phyloP scores from a whole-genome alignment of 495 filamentous ascomycete species.

The Coniosporium apollinis region DNA sequence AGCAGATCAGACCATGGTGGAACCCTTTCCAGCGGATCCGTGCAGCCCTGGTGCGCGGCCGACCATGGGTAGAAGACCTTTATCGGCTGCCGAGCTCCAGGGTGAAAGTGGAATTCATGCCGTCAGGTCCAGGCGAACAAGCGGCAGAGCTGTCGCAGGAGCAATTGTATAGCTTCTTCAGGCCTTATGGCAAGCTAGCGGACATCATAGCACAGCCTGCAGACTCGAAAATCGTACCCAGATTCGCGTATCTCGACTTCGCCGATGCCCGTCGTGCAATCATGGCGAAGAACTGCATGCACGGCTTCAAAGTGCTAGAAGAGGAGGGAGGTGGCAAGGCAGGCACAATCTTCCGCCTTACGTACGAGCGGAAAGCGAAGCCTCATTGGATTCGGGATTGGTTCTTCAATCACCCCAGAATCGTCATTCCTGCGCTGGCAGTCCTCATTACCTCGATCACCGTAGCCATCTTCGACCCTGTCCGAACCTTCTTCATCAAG shows the following conservation, averaged over 20 bases:
- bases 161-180: conserved; percentile 69
- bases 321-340: conserved; percentile 48
- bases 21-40: conserved; percentile 61
- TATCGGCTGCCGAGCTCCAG: conserved; percentile 60
- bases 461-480: conserved; percentile 79
- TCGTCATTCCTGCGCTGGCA: conserved; percentile 68
- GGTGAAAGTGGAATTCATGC: conserved; percentile 70
- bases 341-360: conserved; percentile 60
- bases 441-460: conserved; percentile 70
- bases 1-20: conserved; percentile 76
- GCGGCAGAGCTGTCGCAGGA: conserved; percentile 73
- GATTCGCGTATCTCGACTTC: conserved; percentile 67
- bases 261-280: conserved; percentile 50
- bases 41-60: conserved; percentile 53
- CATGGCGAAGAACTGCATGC: conserved; percentile 84
- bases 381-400: conserved; percentile 69
- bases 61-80: conserved; percentile 92
- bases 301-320: conserved; percentile 53
- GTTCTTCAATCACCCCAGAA: conserved; percentile 73
- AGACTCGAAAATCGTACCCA: conserved; percentile 68
- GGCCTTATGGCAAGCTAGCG: conserved; percentile 71
- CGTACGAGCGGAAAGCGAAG: conserved; percentile 64
- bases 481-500: conserved; percentile 77
- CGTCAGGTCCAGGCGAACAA: conserved; percentile 42
- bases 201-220: conserved; percentile 65